phyloP scores from a whole-genome alignment of 345 rosid species.

The Linum lewisii region DNA sequence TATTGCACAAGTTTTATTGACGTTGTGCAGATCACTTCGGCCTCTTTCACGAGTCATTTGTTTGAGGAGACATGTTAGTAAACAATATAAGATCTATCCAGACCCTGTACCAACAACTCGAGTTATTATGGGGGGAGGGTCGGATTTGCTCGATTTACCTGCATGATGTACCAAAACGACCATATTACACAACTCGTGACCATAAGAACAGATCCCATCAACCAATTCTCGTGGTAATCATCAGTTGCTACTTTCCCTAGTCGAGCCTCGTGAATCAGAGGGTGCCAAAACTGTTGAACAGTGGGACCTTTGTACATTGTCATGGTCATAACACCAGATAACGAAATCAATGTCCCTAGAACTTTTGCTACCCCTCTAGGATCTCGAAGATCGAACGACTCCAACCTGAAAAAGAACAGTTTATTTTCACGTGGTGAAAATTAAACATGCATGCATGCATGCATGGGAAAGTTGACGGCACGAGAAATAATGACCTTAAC shows the following conservation, averaged over 20 bases:
- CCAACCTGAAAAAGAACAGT: conserved; percentile 12
- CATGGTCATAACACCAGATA: conserved; percentile 14
- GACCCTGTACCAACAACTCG: no score
- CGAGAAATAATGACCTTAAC: conserved; percentile 7
- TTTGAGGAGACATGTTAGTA: no score
- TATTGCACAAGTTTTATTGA: no score
- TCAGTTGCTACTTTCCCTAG: neutral
- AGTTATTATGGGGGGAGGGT: no score
- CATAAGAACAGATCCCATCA: neutral
- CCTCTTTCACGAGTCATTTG: no score
- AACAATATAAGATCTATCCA: no score
- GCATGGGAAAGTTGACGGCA: neutral
- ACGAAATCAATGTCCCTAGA: conserved; percentile 12
- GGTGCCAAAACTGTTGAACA: neutral
- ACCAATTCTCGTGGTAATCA: neutral
- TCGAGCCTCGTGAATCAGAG: neutral
- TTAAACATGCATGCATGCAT: neutral
- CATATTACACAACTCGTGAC: neutral
- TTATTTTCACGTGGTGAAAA: neutral
- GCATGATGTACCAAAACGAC: conserved; percentile 18
- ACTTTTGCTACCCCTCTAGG: conserved; percentile 14
- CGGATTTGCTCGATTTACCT: no score
- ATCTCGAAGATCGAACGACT: conserved; percentile 13
- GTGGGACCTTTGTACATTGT: conserved; percentile 21
- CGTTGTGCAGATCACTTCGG: no score